Evolutionary conservation across 176 grass and related monocot species (phyloP), one percentile per base, ranked within the genome.

Genomic region (Secale cereale): DNA sequence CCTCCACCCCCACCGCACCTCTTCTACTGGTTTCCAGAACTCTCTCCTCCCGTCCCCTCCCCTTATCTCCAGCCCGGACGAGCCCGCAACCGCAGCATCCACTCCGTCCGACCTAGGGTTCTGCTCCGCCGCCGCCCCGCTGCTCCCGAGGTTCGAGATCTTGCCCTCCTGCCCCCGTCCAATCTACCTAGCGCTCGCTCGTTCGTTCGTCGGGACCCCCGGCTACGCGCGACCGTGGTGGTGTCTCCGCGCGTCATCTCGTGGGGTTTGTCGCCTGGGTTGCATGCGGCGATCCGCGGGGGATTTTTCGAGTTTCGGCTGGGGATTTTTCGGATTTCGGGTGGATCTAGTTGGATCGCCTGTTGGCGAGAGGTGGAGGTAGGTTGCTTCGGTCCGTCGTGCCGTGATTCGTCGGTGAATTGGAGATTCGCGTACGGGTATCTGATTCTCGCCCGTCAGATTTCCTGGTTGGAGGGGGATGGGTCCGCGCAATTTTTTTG

Each of bases 61-160:
- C 23, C 52, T 13, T 28, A 27, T 82, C 65, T 70, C 33, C 30
- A 3, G 8, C 1, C 70, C 40, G 11, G 40, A 10, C 41, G 2
- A 64, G 16, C 10, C 52, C 22, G 33, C 45, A 43, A 45, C 36
- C 15, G 26, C 45, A 60, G 61, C 71, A 11, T 15, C 66, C 66
- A 32, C 15, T n/a, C 36, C 63, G 4, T 10, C 37, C 66, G 19
- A 26, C 50, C 54, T 48, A 86, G 68, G 77, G 78, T 80, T 86
- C 56, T 31, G 22, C 37, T 36, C 56, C 56, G 54, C 15, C 45
- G 36, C 5, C 48, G 4, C 17, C 76, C 2, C 40, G 10, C 46
- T 48, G 1, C 54, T 26, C 36, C 57, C 26, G 4, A 86, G 85
- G 85, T 81, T 71, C 54, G 50, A 74, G 15, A 81, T 64, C 39